Base-by-base conservation (phyloP, 1,284 basidiomycete genomes). In the Coriolopsis trogii region DNA sequence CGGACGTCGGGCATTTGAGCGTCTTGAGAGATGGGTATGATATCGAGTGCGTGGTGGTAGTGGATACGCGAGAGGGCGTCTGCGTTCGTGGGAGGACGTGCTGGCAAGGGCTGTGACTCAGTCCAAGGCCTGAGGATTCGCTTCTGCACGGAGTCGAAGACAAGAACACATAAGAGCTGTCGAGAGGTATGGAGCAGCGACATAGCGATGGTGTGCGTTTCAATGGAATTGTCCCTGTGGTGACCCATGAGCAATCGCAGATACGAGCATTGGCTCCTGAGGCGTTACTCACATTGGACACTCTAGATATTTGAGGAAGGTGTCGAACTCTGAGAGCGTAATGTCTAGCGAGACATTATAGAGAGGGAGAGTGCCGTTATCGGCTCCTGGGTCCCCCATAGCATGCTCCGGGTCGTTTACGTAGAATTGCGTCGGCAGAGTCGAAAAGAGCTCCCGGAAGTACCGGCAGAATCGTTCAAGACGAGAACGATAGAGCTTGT, bases 1-100 rank as follows among this genome's bases (percentile, higher is more conserved):
- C 68, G 58, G 12, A 73, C 61, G 15, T 47, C 41, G 13, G 62
- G 61, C 15, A 70, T 34, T 2, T 56, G 51, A 45, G 58, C 69
- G 10, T 53, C 24, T n/a, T 61, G 61, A 13, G 68, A 66, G 20
- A 40, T 13, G 12, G 20, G 2, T 13, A 46, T 18, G 10, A 31
- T 29, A 5, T 39, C 6, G 36, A 46, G 13, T 1, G 37, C 21
- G 21, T 39, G 28, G 13, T n/a, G 31, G 6, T 44, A 44, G 4
- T 26, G 12, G 5, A 15, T 21, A 1, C 9, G 37, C 5, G 37
- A 5, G 2, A n/a, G 20, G 13, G 15, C 12, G 20, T 26, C 37
- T 2, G 7, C 20, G 4, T 13, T 12, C 1, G 36, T 18, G 9
- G 45, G 42, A 2, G 31, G 7, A 8, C 2, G 16, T 5, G 2